Conservation (phyloP, 2,329 filamentous ascomycete species). For the Microsporum canis region DNA sequence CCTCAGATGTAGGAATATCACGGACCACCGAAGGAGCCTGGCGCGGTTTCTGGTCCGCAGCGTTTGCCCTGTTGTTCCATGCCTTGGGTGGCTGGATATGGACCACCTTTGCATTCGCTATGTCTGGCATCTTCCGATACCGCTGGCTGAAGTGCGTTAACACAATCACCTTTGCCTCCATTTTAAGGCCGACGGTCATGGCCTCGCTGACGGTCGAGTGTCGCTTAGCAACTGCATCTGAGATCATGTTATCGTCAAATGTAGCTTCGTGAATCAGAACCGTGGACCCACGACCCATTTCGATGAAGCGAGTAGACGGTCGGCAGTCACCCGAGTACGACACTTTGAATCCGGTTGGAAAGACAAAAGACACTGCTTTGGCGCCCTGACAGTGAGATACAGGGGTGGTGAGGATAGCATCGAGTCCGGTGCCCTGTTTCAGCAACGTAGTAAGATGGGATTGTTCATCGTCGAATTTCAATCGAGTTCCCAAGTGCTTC, state of each 20-base stretch:
- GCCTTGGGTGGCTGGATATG: background rate
- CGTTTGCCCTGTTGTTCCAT: background rate
- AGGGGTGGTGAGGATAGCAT: slow-evolving; percentile 51
- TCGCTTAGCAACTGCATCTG: slow-evolving; percentile 74
- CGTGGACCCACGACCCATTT: slow-evolving; percentile 62
- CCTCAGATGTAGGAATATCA: slow-evolving; percentile 12
- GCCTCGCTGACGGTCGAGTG: slow-evolving; percentile 86
- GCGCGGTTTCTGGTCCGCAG: background rate
- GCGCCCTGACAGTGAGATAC: slow-evolving; percentile 74
- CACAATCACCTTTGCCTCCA: slow-evolving; percentile 69
- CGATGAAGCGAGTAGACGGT: slow-evolving; percentile 58
- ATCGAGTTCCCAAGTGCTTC: slow-evolving; percentile 15
- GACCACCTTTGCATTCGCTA: slow-evolving; percentile 1
- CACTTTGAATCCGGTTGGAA: slow-evolving; percentile 68
- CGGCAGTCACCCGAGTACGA: slow-evolving; percentile 93
- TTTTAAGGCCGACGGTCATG: slow-evolving; percentile 60
- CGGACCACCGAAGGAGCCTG: slow-evolving; percentile 6
- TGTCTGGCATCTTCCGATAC: slow-evolving; percentile 55
- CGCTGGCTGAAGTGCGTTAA: slow-evolving; percentile 93
- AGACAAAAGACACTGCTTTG: slow-evolving; percentile 65
- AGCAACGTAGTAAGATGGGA: slow-evolving; percentile 30
- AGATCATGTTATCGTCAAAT: slow-evolving; percentile 72
- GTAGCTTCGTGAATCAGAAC: slow-evolving; percentile 92
- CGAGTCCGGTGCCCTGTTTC: slow-evolving; percentile 48
- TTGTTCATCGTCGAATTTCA: slow-evolving; percentile 21